Percentiles rank a stretch among this genome's conserved stretches.
Evolutionary conservation across 1,139 yeast species (phyloP).

Genomic region (Lodderomyces parapsilosis): DNA sequence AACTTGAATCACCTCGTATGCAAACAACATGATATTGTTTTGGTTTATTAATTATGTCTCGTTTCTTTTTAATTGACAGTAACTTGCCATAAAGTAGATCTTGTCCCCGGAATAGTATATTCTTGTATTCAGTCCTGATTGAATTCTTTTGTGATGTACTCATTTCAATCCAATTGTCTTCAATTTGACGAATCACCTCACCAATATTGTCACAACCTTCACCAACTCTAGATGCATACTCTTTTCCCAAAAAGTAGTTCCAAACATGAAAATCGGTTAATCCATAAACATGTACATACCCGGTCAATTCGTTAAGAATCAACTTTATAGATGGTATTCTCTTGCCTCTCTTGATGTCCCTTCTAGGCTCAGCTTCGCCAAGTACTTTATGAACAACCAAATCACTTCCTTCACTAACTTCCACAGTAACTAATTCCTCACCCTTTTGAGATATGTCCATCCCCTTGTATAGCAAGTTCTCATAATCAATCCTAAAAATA

Average conservation of each 20-base stretch:
- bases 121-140: slow-evolving; percentile 26
- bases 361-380: slow-evolving; percentile 4
- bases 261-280: slow-evolving; percentile 6
- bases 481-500: background rate
- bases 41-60: background rate
- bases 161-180: slow-evolving; percentile 27
- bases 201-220: background rate
- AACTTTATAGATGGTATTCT: slow-evolving; percentile 2
- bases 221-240: background rate
- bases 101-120: slow-evolving; percentile 28
- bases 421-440: background rate
- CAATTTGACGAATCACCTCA: slow-evolving; percentile 1
- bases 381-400: background rate
- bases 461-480: slow-evolving; percentile 1
- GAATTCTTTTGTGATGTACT: slow-evolving; percentile 19
- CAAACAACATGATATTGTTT: background rate
- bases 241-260: slow-evolving; percentile 10
- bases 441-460: background rate
- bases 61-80: slow-evolving; percentile 18
- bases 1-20: slow-evolving; percentile 2
- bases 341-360: background rate
- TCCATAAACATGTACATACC: slow-evolving; percentile 3
- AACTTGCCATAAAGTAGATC: slow-evolving; percentile 33
- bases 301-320: slow-evolving; percentile 4
- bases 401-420: slow-evolving; percentile 3